Evolutionary conservation across 2,329 filamentous ascomycete species (phyloP).

Genomic region (Sporothrix pallida): DNA sequence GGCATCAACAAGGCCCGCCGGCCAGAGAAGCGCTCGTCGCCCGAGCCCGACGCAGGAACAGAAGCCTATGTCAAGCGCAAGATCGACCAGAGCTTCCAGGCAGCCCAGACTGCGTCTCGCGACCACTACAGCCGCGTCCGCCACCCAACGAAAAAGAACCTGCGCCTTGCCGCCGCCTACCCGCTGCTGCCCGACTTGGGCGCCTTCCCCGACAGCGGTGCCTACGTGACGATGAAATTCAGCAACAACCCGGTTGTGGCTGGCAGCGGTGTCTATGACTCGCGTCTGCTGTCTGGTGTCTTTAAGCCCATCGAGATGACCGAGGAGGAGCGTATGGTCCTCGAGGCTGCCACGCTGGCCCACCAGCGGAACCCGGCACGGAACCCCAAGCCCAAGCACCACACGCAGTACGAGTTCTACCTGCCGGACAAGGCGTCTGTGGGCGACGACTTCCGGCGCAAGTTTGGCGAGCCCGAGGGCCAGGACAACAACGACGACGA

Average conservation of each 20-base stretch:
- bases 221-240: slow-evolving; percentile 73
- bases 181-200: slow-evolving; percentile 70
- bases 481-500: slow-evolving; percentile 56
- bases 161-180: slow-evolving; percentile 64
- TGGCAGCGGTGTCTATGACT: slow-evolving; percentile 60
- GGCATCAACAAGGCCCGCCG: slow-evolving; percentile 44
- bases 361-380: slow-evolving; percentile 63
- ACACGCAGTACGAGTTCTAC: slow-evolving; percentile 71
- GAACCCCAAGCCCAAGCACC: slow-evolving; percentile 61
- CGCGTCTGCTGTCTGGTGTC: slow-evolving; percentile 65
- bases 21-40: slow-evolving; percentile 49
- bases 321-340: slow-evolving; percentile 59
- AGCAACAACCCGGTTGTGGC: slow-evolving; percentile 66
- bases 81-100: slow-evolving; percentile 67
- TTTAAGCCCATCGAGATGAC: slow-evolving; percentile 65
- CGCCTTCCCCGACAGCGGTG: slow-evolving; percentile 71
- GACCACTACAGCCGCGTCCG: slow-evolving; percentile 61
- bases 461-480: slow-evolving; percentile 64
- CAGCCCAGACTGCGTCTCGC: slow-evolving; percentile 60
- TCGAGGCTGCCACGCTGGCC: slow-evolving; percentile 57
- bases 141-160: slow-evolving; percentile 63
- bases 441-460: slow-evolving; percentile 62
- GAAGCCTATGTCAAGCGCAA: slow-evolving; percentile 70
- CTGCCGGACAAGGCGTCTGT: slow-evolving; percentile 57
- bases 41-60: slow-evolving; percentile 58